These are phyloP conservation scores for barley (Hordeum vulgare) DNA, from an alignment of 176 grass and related monocot genomes.

Conservation along the genomic window DNA sequence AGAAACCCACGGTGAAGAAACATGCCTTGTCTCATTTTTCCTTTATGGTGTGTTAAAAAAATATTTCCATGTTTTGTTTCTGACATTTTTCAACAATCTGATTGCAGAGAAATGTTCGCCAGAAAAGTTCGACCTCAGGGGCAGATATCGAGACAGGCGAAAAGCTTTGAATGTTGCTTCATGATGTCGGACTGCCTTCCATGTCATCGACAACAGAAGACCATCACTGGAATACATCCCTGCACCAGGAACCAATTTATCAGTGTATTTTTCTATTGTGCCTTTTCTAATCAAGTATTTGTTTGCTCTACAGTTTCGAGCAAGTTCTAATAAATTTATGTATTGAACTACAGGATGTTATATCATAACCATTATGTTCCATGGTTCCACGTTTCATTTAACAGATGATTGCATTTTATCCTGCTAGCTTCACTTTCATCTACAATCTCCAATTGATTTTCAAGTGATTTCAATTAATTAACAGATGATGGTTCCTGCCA, in stretches of 20 bases:
- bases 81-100: background rate
- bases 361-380: background rate
- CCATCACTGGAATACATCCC: background rate
- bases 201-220: background rate
- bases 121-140: background rate
- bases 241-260: background rate
- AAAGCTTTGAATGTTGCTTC: background rate
- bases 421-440: background rate
- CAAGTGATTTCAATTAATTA: background rate
- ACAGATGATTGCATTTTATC: background rate
- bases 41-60: background rate
- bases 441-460: background rate
- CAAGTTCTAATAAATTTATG: background rate
- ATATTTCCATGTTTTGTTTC: background rate
- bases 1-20: background rate
- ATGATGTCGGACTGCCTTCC: background rate
- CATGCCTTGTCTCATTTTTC: background rate
- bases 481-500: background rate
- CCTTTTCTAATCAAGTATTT: background rate
- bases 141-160: background rate
- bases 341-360: background rate
- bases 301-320: background rate
- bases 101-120: background rate
- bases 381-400: background rate
- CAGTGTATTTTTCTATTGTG: background rate